phyloP scores from a whole-genome alignment of 345 rosid genomes.

The Adansonia digitata region DNA sequence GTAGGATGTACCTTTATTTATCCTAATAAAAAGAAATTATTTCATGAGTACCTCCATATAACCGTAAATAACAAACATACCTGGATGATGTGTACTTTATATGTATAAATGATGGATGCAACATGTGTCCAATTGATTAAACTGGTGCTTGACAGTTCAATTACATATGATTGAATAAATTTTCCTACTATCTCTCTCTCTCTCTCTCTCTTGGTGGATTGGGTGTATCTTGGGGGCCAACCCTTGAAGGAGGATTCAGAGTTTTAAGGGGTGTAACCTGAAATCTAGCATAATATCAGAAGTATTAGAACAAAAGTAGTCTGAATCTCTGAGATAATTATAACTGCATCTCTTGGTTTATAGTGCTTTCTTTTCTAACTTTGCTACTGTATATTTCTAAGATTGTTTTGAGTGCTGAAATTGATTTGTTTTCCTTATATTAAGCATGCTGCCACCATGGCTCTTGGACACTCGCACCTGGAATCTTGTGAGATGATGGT shows the following conservation, averaged over 20 bases:
- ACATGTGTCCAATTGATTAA: not conserved
- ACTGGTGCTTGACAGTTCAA: not conserved
- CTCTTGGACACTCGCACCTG: conserved; percentile 94
- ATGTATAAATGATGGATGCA: not conserved
- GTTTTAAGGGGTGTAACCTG: not conserved
- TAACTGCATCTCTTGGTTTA: not conserved
- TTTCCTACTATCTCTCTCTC: not conserved
- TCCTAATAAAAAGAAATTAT: not conserved
- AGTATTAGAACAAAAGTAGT: not conserved
- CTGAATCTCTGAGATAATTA: not conserved
- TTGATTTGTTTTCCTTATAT: conserved; percentile 20
- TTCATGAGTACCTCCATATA: not conserved
- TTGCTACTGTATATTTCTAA: no score
- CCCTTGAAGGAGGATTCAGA: not conserved
- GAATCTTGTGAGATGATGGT: conserved; percentile 98
- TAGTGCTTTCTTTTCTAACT: not conserved
- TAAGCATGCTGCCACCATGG: conserved; percentile 96
- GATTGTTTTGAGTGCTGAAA: not conserved
- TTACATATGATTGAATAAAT: not conserved
- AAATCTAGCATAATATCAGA: not conserved
- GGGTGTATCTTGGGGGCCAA: not conserved
- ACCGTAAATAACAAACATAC: not conserved
- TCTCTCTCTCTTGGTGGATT: not conserved
- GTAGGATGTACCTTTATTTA: not conserved
- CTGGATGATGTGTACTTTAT: not conserved